Conservation (phyloP, 2,329 filamentous ascomycete species). For the Arthrinium phaeospermum region DNA sequence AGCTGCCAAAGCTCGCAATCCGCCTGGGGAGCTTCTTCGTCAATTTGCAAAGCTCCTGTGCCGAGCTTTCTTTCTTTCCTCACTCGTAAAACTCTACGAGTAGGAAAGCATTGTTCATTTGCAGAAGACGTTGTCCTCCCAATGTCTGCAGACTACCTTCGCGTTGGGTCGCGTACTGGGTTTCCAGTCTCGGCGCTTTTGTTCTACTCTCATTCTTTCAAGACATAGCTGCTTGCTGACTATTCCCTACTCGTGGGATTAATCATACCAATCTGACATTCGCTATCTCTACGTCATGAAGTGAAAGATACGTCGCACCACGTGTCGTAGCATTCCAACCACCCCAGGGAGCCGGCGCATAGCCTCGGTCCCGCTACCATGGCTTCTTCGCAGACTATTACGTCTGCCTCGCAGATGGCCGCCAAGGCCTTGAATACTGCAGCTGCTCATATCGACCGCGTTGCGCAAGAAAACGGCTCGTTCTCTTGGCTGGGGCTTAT, state of each 20-base stretch:
- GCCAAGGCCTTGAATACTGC: conserved; percentile 32
- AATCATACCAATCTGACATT: conserved; percentile 12
- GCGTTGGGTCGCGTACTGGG: conserved; percentile 14
- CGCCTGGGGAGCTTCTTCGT: conserved; percentile 3
- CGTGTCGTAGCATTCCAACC: conserved; percentile 1
- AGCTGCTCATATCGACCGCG: conserved; percentile 31
- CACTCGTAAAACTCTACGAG: conserved; percentile 16
- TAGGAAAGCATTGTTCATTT: neutral
- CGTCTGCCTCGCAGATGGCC: conserved; percentile 33
- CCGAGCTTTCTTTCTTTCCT: conserved; percentile 16
- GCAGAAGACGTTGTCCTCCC: conserved; percentile 5
- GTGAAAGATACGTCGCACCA: conserved; percentile 9
- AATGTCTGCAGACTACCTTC: conserved; percentile 18
- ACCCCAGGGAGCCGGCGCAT: neutral
- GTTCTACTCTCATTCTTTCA: conserved; percentile 9
- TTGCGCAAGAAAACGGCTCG: conserved; percentile 32
- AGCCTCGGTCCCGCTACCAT: conserved; percentile 15
- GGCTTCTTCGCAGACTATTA: conserved; percentile 33
- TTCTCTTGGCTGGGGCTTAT: conserved; percentile 64
- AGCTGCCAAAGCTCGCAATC: conserved; percentile 15
- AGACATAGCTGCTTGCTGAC: conserved; percentile 3
- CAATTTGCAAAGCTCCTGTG: conserved; percentile 7
- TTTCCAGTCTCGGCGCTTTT: conserved; percentile 17
- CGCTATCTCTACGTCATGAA: conserved; percentile 7
- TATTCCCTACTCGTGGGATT: neutral